These are phyloP conservation scores for Trametes cubensis DNA, from an alignment of 768 basidiomycete species.

Conservation along the genomic window DNA sequence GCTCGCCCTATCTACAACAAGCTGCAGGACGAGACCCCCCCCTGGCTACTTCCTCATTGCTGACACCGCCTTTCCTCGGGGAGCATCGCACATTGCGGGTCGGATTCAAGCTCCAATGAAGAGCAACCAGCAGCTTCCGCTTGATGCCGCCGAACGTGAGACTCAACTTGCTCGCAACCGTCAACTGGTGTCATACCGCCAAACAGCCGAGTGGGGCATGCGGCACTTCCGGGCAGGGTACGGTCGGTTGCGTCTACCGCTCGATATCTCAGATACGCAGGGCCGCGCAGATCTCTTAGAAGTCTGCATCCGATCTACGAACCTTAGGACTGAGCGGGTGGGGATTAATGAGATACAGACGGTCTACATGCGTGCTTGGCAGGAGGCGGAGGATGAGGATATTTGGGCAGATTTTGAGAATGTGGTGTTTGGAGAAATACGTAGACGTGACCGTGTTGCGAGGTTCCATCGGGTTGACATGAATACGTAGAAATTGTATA, in stretches of 20 bases:
- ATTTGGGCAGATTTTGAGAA: slow-evolving; percentile 42
- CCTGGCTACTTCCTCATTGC: slow-evolving; percentile 46
- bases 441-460: slow-evolving; percentile 17
- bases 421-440: slow-evolving; percentile 40
- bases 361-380: slow-evolving; percentile 47
- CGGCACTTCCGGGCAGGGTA: slow-evolving; percentile 48
- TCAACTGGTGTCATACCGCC: slow-evolving; percentile 47
- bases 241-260: slow-evolving; percentile 46
- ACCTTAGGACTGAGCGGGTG: slow-evolving; percentile 40
- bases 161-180: slow-evolving; percentile 36
- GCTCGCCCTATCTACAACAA: slow-evolving; percentile 44
- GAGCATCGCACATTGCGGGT: slow-evolving; percentile 36
- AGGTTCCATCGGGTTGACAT: slow-evolving; percentile 14
- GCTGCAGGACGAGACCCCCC: slow-evolving; percentile 38
- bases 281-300: slow-evolving; percentile 40
- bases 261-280: slow-evolving; percentile 37
- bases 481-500: not conserved
- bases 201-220: slow-evolving; percentile 59
- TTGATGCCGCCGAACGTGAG: slow-evolving; percentile 24
- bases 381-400: slow-evolving; percentile 22
- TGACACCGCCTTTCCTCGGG: slow-evolving; percentile 50
- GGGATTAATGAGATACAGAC: slow-evolving; percentile 47
- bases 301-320: slow-evolving; percentile 37
- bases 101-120: slow-evolving; percentile 45
- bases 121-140: slow-evolving; percentile 28